Evolutionary conservation across 352 stramenopile genomes (phyloP), one percentile per base, ranked within the genome.

Genomic region (Globisporangium nagaii): DNA sequence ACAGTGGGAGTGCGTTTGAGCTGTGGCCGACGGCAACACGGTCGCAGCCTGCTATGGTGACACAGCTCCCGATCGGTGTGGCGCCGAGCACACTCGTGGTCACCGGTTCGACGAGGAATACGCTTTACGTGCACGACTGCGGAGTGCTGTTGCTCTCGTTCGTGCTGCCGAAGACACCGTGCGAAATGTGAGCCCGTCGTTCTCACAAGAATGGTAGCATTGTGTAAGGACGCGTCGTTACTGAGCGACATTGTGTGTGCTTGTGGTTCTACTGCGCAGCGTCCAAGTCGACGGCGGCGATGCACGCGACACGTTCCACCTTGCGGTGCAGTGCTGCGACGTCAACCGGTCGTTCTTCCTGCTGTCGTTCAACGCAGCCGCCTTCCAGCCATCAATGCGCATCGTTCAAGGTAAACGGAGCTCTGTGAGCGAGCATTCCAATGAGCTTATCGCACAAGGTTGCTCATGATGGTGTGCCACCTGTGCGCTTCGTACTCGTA

Each of bases 261-360:
- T 4, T 56, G 13, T 48, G 25, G 9, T 36, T 28, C 68, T 64
- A n/a, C 64, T 52, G 39, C 49, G 54, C 13, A 49, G 78, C 25
- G 43, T 43, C 30, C 42, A 73, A 43, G 53, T 70, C 37, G 61
- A 55, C 9, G 44, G 43, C 9, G 43, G 35, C 15, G 36, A 41
- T 13, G 39, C 22, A 11, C 25, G n/a, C 7, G 6, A 44, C 1
- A 31, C 31, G 35, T 32, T 63, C 19, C 46, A 63, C 28, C 35
- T 84, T 0, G 64, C 62, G 10, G 65, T 90, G 12, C 63, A 65
- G 11, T 88, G 79, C 53, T 61, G 58, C 2, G 70, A 88, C 44
- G 37, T 36, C 12, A 63, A 74, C 4, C 62, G 66, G 2, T 85
- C 70, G 11, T 82, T 81, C 44, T 82, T 77, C 44, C 44, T 90